Percentiles rank a stretch among this genome's conserved stretches.
Evolutionary conservation across 2,329 filamentous ascomycete genomes (phyloP).

Genomic region (Hypomyces perniciosus): DNA sequence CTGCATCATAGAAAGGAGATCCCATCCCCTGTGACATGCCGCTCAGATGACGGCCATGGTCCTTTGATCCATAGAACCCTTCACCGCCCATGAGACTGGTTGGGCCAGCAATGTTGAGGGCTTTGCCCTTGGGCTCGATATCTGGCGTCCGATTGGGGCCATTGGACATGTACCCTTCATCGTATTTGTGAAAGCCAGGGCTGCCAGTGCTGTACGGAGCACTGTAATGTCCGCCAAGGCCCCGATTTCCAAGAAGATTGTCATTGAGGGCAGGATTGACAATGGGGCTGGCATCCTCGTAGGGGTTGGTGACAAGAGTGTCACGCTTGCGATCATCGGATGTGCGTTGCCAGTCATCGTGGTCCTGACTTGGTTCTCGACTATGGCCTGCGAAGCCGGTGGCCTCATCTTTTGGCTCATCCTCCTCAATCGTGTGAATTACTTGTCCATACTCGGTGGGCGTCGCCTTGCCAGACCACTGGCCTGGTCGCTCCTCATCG

Average conservation of each 20-base stretch:
- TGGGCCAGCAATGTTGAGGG: conserved; percentile 45
- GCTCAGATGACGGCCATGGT: conserved; percentile 64
- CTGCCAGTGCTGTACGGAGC: conserved; percentile 48
- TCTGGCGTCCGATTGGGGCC: conserved; percentile 52
- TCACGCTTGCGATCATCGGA: conserved; percentile 60
- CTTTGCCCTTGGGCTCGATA: conserved; percentile 49
- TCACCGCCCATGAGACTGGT: conserved; percentile 43
- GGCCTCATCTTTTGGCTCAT: conserved; percentile 44
- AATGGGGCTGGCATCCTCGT: conserved; percentile 58
- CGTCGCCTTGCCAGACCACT: conserved; percentile 52
- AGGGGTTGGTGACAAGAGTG: conserved; percentile 61
- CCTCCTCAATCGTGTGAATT: conserved; percentile 24
- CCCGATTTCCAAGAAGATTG: conserved; percentile 38
- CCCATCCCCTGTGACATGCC: conserved; percentile 88
- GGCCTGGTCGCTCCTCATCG: conserved; percentile 37
- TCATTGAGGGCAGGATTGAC: conserved; percentile 48
- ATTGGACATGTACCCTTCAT: conserved; percentile 90
- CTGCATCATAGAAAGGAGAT: conserved; percentile 83
- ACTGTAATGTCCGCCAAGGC: conserved; percentile 35
- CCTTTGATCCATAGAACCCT: conserved; percentile 58
- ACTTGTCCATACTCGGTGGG: conserved; percentile 33
- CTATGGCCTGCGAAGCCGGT: conserved; percentile 45
- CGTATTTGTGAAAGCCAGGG: conserved; percentile 55
- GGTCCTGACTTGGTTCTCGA: conserved; percentile 50
- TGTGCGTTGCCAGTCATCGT: conserved; percentile 58